Conservation (phyloP, 331 rosid genomes). For the Phaseolus coccineus region DNA sequence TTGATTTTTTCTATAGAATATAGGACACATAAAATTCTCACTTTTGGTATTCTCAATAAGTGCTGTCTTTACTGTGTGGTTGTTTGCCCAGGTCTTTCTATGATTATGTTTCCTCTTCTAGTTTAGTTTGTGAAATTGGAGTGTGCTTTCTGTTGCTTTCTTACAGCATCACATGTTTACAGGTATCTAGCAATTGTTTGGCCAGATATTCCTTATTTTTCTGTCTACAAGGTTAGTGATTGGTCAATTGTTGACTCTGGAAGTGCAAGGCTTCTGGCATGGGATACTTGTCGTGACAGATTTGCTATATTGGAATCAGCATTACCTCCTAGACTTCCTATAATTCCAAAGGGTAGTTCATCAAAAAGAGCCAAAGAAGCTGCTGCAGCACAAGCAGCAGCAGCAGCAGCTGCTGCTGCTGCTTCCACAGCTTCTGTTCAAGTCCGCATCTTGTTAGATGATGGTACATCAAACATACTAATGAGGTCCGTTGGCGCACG, state of each 20-base stretch:
- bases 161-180: constrained; percentile 51
- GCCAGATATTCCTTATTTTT: constrained; percentile 99
- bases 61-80: constrained; percentile 8
- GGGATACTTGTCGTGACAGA: constrained; percentile 98
- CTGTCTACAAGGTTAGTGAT: constrained; percentile 91
- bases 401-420: constrained; percentile 97
- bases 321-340: constrained; percentile 83
- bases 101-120: constrained; percentile 24
- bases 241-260: constrained; percentile 99
- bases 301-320: constrained; percentile 94
- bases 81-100: constrained; percentile 28
- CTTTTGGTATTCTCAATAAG: constrained; percentile 27
- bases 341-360: constrained; percentile 84
- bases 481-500: constrained; percentile 93
- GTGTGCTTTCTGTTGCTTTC: constrained; percentile 35
- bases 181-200: constrained; percentile 94
- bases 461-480: constrained; percentile 95
- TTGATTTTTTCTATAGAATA: constrained; percentile 22
- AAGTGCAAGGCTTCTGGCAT: constrained; percentile 96
- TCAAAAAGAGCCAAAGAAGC: constrained; percentile 96
- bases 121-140: constrained; percentile 23
- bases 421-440: constrained; percentile 97
- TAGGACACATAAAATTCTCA: constrained; percentile 7
- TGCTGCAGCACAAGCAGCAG: constrained; percentile 98
- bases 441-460: constrained; percentile 96